A percentile compares a stretch with the other conserved stretches of the same genome.
These are phyloP conservation scores for Ophiorrhiza pumila DNA, from an alignment of 257 asterid genomes.

Conservation along the genomic window DNA sequence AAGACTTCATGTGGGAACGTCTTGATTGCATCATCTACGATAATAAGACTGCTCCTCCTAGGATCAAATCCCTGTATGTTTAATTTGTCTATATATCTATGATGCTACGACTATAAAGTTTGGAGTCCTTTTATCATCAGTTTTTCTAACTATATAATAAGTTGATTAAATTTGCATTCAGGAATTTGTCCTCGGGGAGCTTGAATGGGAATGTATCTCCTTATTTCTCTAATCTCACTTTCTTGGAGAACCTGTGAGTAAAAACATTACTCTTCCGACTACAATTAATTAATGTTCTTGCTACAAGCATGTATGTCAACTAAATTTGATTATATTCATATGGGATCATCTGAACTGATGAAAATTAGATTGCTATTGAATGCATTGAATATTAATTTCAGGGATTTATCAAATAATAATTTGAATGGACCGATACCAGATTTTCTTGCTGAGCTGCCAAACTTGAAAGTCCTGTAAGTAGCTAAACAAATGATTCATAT, in stretches of 20 bases:
- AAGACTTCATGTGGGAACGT: conserved; percentile 31
- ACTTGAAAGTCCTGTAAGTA: conserved; percentile 28
- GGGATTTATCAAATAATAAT: conserved; percentile 33
- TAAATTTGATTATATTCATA: neutral
- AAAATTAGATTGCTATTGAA: neutral
- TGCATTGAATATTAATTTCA: conserved; percentile 16
- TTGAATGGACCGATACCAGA: conserved; percentile 30
- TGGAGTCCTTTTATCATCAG: neutral
- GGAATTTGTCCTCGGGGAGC: conserved; percentile 32
- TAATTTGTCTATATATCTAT: neutral
- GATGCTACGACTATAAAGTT: neutral
- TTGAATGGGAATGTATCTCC: conserved; percentile 23
- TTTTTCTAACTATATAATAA: neutral
- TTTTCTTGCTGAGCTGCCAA: conserved; percentile 22
- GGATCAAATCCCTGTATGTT: conserved; percentile 35
- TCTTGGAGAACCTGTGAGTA: conserved; percentile 30
- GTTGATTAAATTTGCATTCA: neutral
- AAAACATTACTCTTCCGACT: no score
- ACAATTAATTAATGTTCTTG: neutral
- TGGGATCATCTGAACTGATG: neutral
- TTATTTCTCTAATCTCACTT: conserved; percentile 20
- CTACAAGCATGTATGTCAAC: neutral
- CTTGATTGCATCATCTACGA: conserved; percentile 30
- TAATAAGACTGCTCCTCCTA: conserved; percentile 12
- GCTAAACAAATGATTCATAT: neutral